Base-by-base conservation (phyloP, 2,329 filamentous ascomycete species). In the Colletotrichum camelliae region DNA sequence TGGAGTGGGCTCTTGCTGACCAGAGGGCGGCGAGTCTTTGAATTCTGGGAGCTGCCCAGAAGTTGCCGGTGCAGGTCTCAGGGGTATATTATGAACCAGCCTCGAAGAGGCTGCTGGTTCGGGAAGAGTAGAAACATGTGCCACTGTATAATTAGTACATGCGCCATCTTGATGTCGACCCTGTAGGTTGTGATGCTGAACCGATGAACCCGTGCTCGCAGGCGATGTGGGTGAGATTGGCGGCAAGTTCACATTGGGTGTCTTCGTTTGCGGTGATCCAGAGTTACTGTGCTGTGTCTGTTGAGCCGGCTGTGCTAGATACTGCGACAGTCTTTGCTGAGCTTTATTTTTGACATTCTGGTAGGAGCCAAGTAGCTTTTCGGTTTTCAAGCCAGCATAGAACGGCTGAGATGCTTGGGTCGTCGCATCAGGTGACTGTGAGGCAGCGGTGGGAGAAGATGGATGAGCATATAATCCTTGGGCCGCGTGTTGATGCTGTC, bases 311-410 rank as follows among this genome's bases (percentile, higher is more conserved):
- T 74, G 72, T 4, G 27, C 21, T 15, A 74, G 58, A 27, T 70
- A 71, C 12, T 74, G 67, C 1, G 67, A 65, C 16, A 74, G 2
- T 24, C 37, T 74, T 12, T 39, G 35, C 15, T 16, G 21, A 1
- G 72, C 67, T 10, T 66, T 71, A 8, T 13, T 58, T 29, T 71
- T 74, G 48, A 66, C 39, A 4, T 29, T 60, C 12, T 74, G 58
- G 27, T 58, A 70, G 13, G 72, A 74, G 4, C 29, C 27, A 15
- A 74, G 24, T 4, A 74, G 31, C 31, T 57, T 73, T 7, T 70
- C 43, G 5, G n/a, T 71, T 13, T 52, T 58, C 21, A 66, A 29
- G 9, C 29, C 43, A 2, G 72, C 12, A 15, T 65, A 29, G 27
- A 74, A 62, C 6, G 43, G 15, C 4, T 61, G 18, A 48, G 39